A percentile compares a stretch with the other conserved stretches of the same genome.
These are phyloP conservation scores for Linum usitatissimum DNA, from an alignment of 345 rosid genomes.

Conservation along the genomic window DNA sequence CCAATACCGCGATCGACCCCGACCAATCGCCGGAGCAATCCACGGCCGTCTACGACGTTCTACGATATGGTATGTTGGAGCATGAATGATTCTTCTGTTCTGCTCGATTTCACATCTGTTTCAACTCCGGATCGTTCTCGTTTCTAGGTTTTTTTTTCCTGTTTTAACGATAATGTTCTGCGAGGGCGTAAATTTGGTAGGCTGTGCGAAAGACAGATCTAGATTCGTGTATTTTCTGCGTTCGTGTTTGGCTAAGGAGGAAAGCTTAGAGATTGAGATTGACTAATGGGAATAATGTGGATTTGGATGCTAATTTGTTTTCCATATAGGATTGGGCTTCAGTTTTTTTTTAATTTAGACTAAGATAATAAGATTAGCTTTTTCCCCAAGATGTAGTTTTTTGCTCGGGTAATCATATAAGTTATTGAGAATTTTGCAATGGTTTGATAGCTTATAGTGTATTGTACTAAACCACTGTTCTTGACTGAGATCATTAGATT, in stretches of 20 bases:
- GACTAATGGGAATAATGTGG: neutral
- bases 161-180: no score
- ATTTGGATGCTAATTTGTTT: neutral
- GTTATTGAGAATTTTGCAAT: neutral
- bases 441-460: neutral
- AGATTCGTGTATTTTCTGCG: neutral
- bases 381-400: neutral
- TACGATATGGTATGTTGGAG: no score
- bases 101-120: no score
- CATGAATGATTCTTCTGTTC: no score
- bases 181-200: neutral
- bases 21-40: no score
- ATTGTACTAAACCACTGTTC: neutral
- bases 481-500: neutral
- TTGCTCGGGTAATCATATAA: neutral
- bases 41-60: no score
- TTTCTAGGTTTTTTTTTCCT: no score
- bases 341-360: neutral
- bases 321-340: neutral
- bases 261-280: neutral
- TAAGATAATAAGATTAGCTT: neutral
- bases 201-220: neutral
- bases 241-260: neutral
- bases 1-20: no score
- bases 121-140: no score